Base-by-base conservation (phyloP, 1,284 basidiomycete species). In the Macrocybe sp. region DNA sequence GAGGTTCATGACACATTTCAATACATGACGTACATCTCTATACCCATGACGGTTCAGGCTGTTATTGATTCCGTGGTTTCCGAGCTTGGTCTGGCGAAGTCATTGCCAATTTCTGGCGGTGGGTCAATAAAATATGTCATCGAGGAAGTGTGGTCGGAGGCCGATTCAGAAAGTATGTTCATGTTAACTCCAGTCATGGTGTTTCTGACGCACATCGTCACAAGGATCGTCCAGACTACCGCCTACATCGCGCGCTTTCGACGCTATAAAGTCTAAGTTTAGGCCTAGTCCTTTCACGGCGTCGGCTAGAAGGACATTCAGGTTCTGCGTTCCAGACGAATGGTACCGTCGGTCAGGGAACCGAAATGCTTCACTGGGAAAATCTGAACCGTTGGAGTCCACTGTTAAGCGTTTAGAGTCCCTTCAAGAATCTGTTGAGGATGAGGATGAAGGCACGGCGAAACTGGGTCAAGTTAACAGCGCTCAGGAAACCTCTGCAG, bases 1-100 rank as follows among this genome's bases (percentile, higher is more conserved):
- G 86, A 90, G 61, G 79, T 92, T 49, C 79, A 85, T 49, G 89
- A 92, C 58, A 81, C 73, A 1, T 89, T 84, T 56, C 59, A 71
- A 54, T 83, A 83, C 70, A 82, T 72, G 45, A 57, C 79, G 40
- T 91, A 82, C 63, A 69, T 89, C 44, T 75, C 83, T 6, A 71
- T 74, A 47, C 64, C 60, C 0, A 75, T 70, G 38, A 79, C 75
- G 8, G 77, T 80, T 2, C 62, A 69, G 22, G 75, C 83, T 29
- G 67, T 78, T n/a, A 62, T 89, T 40, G 67, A 78, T 34, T 58
- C 62, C 10, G 65, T 87, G 6, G 60, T 79, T 22, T 78, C 80
- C 40, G 81, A 89, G 59, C 72, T 92, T 9, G 89, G 89, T 4
- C 67, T 93, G 29, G 70, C 81, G 5, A 85, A 76, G 57, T 67